phyloP scores from a whole-genome alignment of 192 early-diverging fungal species.

The Mycoemilia scoparia region DNA sequence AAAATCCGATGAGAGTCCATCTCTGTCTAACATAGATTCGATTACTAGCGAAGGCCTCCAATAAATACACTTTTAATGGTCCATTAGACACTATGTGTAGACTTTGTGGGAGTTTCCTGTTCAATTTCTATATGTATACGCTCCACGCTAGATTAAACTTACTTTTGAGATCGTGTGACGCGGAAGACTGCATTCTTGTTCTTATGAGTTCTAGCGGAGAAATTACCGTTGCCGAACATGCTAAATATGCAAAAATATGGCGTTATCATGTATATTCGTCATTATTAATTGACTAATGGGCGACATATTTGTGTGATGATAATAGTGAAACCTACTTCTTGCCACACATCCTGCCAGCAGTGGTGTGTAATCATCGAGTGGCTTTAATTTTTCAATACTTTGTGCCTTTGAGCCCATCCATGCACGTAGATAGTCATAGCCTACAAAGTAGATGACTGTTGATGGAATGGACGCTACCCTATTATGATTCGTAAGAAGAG shows the following conservation, averaged over 20 bases:
- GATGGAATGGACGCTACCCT: slow-evolving; percentile 79
- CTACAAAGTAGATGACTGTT: slow-evolving; percentile 86
- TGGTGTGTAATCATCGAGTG: slow-evolving; percentile 40
- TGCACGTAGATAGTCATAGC: slow-evolving; percentile 75
- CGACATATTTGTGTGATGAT: slow-evolving; percentile 6
- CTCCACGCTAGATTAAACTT: no score
- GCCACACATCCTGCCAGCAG: slow-evolving; percentile 60
- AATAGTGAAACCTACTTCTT: no score
- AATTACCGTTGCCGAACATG: slow-evolving; percentile 52
- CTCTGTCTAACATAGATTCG: no score
- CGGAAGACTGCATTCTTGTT: slow-evolving; percentile 72
- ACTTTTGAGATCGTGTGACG: slow-evolving; percentile 37
- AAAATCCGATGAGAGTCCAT: no score
- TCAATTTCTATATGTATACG: no score
- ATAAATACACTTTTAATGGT: no score
- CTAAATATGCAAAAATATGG: slow-evolving; percentile 13
- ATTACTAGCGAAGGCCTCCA: no score
- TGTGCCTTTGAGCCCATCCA: slow-evolving; percentile 9
- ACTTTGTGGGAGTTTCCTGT: no score
- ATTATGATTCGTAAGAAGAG: background rate
- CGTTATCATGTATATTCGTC: background rate
- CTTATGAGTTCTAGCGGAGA: slow-evolving; percentile 85
- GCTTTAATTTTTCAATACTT: slow-evolving; percentile 6
- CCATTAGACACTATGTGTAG: no score
- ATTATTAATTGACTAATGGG: background rate